These are phyloP conservation scores for Voacanga thouarsii DNA, from an alignment of 257 asterid species.

Conservation along the genomic window DNA sequence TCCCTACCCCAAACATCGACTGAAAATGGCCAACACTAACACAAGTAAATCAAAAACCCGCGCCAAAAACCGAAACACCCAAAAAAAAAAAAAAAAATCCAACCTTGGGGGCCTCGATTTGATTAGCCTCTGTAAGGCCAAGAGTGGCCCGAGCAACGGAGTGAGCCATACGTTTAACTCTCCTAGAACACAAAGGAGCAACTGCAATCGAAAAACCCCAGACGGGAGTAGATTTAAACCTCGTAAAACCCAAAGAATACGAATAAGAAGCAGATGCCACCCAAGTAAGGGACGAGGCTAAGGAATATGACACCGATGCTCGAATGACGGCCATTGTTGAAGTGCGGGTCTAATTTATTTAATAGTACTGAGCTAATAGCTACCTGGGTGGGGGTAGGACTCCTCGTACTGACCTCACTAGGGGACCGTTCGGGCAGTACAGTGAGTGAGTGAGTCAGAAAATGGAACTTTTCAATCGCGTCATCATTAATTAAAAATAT, in stretches of 20 bases:
- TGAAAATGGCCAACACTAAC: neutral
- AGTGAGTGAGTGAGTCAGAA: too few relatives aligned
- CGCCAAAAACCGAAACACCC: neutral
- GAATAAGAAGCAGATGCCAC: slow-evolving; percentile 17
- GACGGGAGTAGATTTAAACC: slow-evolving; percentile 26
- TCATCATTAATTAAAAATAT: too few relatives aligned
- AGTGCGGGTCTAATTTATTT: slow-evolving; percentile 5
- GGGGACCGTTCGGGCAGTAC: too few relatives aligned
- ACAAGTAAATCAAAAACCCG: neutral
- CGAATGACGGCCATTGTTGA: slow-evolving; percentile 37
- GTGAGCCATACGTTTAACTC: slow-evolving; percentile 42
- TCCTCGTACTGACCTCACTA: too few relatives aligned
- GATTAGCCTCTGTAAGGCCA: slow-evolving; percentile 44
- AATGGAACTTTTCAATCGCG: too few relatives aligned
- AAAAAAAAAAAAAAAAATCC: neutral
- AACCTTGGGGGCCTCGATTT: slow-evolving; percentile 38
- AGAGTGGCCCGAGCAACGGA: slow-evolving; percentile 44
- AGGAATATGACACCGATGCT: slow-evolving; percentile 16
- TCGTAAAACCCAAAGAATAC: slow-evolving; percentile 21
- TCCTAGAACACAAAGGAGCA: slow-evolving; percentile 28
- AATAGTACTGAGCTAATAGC: too few relatives aligned
- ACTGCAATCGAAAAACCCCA: slow-evolving; percentile 28
- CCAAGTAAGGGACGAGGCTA: slow-evolving; percentile 17
- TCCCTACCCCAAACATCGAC: neutral
- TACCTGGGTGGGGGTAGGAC: too few relatives aligned